Base-by-base conservation (phyloP, 2,329 filamentous ascomycete genomes). In the Dichotomopilus funicola region DNA sequence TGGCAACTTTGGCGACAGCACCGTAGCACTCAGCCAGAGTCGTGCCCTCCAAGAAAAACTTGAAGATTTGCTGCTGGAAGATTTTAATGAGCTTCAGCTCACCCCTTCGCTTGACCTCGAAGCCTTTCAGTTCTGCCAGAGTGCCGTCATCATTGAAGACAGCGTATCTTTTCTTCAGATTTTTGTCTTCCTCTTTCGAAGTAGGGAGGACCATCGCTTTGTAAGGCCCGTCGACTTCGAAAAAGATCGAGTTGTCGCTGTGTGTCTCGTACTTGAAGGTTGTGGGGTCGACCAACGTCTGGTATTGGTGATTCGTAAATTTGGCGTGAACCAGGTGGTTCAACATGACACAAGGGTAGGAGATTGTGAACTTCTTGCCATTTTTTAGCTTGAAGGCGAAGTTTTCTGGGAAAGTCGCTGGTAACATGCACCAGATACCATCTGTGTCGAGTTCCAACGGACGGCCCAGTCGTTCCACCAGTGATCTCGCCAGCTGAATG, bases 1-100 rank as follows among this genome's bases (percentile, higher is more conserved):
- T 95, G 1, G 94, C 92, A 27, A 99, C 91, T 67, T 90, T 95
- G 53, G 95, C 91, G 2, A 99, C 95, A 2, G 92, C 87, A 11
- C 73, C 82, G 67, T 99, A 99, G 13, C 91, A 96, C 68, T 97
- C 91, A 2, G 85, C 77, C 46, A 99, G 78, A 0, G 91, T 95
- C 4, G 82, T 81, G 6, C 94, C 94, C 67, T 99, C 92, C 5
- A 99, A 76, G 74, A 99, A 99, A 73, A 99, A 97, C 69, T 96
- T 96, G 85, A 99, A 99, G 62, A 99, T 96, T 67, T 99, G 94
- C 58, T 94, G 90, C 71, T 99, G 94, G 71, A 99, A 99, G 68
- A 97, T 99, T 73, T 99, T 99, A 81, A 99, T 99, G 64, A 99
- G 85, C 75, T 99, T 99, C 64, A 99, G 76, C 74, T 99, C 94